phyloP scores from a whole-genome alignment of 2,329 filamentous ascomycete genomes.

The Verticillium nonalfalfae region DNA sequence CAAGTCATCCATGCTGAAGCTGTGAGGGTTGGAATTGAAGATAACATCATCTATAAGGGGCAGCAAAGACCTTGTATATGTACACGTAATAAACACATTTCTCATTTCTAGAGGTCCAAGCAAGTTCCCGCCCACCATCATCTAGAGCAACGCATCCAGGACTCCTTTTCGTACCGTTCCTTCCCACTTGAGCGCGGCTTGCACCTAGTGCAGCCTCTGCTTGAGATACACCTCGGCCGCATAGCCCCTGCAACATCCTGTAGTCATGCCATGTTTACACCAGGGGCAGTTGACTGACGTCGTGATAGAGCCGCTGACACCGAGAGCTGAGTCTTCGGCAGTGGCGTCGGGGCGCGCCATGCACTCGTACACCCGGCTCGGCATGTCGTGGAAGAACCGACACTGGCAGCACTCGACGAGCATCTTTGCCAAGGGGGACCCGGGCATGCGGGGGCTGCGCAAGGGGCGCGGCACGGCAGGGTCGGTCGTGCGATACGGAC shows the following conservation, averaged over 20 bases:
- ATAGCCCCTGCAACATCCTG: slow-evolving; percentile 62
- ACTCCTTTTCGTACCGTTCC: background rate
- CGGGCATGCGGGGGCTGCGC: background rate
- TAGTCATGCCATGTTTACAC: slow-evolving; percentile 67
- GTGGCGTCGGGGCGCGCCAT: slow-evolving; percentile 54
- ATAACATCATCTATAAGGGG: no score
- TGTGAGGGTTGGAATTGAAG: no score
- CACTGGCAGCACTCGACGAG: slow-evolving; percentile 60
- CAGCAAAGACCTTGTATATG: background rate
- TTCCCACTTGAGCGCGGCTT: background rate
- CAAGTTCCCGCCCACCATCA: background rate
- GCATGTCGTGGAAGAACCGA: slow-evolving; percentile 61
- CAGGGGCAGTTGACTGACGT: slow-evolving; percentile 64
- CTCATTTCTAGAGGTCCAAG: background rate
- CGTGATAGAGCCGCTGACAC: slow-evolving; percentile 49
- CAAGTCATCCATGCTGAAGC: no score
- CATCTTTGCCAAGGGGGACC: slow-evolving; percentile 48
- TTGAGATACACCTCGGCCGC: slow-evolving; percentile 60
- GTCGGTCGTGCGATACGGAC: background rate
- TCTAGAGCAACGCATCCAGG: background rate
- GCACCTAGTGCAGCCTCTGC: slow-evolving; percentile 49
- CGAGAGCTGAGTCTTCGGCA: slow-evolving; percentile 42
- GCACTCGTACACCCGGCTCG: slow-evolving; percentile 56
- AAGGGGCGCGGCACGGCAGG: background rate
- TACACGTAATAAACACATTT: background rate